Base-by-base conservation (phyloP, 2,329 filamentous ascomycete species). In the Penicillium polonicum region DNA sequence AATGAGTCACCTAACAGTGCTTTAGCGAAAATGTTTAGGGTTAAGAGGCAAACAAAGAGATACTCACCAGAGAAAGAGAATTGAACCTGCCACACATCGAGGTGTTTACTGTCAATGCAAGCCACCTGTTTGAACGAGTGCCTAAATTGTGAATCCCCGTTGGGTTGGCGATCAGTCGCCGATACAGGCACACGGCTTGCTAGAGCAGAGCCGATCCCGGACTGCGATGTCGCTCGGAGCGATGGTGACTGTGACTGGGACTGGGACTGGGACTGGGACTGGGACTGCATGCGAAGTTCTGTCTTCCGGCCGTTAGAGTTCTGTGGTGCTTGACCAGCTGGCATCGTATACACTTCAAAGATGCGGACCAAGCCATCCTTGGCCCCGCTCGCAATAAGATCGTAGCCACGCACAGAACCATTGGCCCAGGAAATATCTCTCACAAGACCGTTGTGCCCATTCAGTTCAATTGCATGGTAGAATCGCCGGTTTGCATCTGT, bases 371-470 rank as follows among this genome's bases (percentile, higher is more conserved):
- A 88, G 3, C 94, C 93, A 71, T 99, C 94, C 74, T 95, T 95
- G 71, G 91, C 94, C 2, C 92, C 93, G 6, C 92, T 95, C 3
- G 93, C 94, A 66, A 97, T 84, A 57, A 93, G 83, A 73, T 99
- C 94, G 72, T 91, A 93, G 1, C 93, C 93, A 39, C 92, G 82
- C 67, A 95, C 91, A 63, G 92, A 95, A 13, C 92, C 93, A 48
- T 92, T 89, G 1, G 93, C 91, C 94, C 94, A 99, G 2, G 91
- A 88, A 1, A 97, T 85, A 72, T 97, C 92, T 48, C 93, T 83
- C 7, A 97, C 89, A 39, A 97, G 81, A 0, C 88, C 87, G 8
- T 85, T 82, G 66, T 96, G 90, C 2, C 87, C 86, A 31, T 81
- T 80, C 17, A 97, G 79, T 69, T 92, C 88, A 21, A 88, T 87